Percentiles rank a stretch among this genome's conserved stretches.
phyloP scores from a whole-genome alignment of 2,329 filamentous ascomycete genomes.

The Orbilia javanica region DNA sequence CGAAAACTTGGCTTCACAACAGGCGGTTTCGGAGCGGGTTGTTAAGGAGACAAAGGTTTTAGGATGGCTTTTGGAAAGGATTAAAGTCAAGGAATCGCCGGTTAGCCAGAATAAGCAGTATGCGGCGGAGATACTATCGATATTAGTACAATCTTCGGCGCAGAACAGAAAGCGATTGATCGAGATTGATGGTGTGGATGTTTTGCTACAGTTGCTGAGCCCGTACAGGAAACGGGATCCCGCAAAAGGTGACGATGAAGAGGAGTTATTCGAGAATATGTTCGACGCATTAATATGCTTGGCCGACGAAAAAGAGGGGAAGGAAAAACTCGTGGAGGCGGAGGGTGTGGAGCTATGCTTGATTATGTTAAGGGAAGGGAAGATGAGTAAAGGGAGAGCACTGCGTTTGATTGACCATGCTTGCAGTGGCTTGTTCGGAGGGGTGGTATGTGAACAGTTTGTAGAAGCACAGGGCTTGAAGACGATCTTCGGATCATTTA shows the following conservation, averaged over 20 bases:
- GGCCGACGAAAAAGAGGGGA: conserved; percentile 80
- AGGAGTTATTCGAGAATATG: conserved; percentile 93
- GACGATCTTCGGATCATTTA: conserved; percentile 85
- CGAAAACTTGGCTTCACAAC: conserved; percentile 84
- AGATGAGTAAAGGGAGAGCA: conserved; percentile 81
- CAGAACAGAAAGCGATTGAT: conserved; percentile 75
- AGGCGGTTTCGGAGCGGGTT: conserved; percentile 77
- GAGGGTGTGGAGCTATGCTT: conserved; percentile 92
- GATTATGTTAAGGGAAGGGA: conserved; percentile 91
- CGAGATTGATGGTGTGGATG: conserved; percentile 78
- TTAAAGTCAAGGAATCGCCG: conserved; percentile 75
- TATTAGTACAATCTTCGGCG: conserved; percentile 81
- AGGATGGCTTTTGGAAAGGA: conserved; percentile 81
- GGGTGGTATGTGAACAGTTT: conserved; percentile 78
- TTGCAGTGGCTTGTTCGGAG: conserved; percentile 71
- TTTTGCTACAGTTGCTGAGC: conserved; percentile 83
- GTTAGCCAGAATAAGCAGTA: conserved; percentile 96
- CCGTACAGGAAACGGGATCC: conserved; percentile 89
- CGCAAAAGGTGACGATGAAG: conserved; percentile 84
- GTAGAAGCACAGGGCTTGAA: conserved; percentile 89
- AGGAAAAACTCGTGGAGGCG: conserved; percentile 84
- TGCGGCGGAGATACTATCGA: conserved; percentile 88
- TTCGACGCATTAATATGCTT: conserved; percentile 89
- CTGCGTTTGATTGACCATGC: conserved; percentile 88
- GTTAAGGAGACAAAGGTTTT: conserved; percentile 77